phyloP scores from a whole-genome alignment of 2,329 filamentous ascomycete species.

The Pestalotiopsis fici region DNA sequence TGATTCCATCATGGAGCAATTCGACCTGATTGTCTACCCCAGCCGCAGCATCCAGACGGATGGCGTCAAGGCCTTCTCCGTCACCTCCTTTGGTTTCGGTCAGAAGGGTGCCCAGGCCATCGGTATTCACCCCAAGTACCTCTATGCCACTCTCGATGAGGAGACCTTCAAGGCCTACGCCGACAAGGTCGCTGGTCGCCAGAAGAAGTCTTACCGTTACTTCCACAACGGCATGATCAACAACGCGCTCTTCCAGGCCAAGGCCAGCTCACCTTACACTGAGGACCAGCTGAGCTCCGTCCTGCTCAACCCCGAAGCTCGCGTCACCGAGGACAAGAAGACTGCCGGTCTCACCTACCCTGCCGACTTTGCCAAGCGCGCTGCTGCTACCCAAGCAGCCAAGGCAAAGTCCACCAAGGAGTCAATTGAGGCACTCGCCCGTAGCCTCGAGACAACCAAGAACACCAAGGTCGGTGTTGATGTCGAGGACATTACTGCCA shows the following conservation, averaged over 20 bases:
- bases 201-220: constrained; percentile 98
- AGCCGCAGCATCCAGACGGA: constrained; percentile 95
- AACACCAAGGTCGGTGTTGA: constrained; percentile 90
- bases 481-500: constrained; percentile 81
- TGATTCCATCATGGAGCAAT: constrained; percentile 94
- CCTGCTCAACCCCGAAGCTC: constrained; percentile 91
- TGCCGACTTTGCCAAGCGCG: constrained; percentile 66
- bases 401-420: constrained; percentile 66
- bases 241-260: constrained; percentile 96
- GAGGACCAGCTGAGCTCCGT: constrained; percentile 85
- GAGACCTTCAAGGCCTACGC: constrained; percentile 81
- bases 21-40: constrained; percentile 96
- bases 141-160: constrained; percentile 92
- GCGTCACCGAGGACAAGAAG: constrained; percentile 86
- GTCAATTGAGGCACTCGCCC: constrained; percentile 77
- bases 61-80: constrained; percentile 96
- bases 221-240: constrained; percentile 99
- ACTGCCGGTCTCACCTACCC: constrained; percentile 76
- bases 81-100: constrained; percentile 98
- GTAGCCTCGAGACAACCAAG: constrained; percentile 46
- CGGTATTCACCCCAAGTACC: constrained; percentile 90
- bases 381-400: constrained; percentile 47
- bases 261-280: constrained; percentile 86
- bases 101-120: constrained; percentile 98
- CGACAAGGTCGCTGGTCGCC: constrained; percentile 84